Conservation (phyloP, 2,329 filamentous ascomycete genomes). For the Colletotrichum sansevieriae region DNA sequence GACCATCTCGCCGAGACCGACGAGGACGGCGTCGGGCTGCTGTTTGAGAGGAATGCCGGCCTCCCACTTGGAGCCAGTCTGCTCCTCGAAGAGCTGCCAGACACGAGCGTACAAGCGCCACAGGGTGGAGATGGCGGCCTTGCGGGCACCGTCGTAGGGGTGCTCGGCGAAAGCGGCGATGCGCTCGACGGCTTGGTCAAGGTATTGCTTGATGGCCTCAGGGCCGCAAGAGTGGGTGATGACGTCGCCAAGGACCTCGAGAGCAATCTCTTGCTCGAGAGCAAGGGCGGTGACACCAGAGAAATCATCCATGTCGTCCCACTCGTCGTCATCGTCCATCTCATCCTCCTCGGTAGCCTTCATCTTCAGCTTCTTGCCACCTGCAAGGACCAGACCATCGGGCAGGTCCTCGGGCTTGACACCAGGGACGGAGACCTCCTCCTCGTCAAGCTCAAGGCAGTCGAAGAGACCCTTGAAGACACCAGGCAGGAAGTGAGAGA, state of each 20-base stretch:
- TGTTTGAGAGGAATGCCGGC: conserved; percentile 87
- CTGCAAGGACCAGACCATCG: conserved; percentile 81
- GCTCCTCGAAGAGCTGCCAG: conserved; percentile 87
- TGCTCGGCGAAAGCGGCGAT: conserved; percentile 87
- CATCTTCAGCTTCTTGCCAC: conserved; percentile 88
- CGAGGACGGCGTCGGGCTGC: conserved; percentile 81
- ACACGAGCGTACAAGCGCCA: conserved; percentile 95
- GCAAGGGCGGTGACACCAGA: conserved; percentile 89
- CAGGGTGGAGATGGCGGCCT: conserved; percentile 89
- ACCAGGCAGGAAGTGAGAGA: conserved; percentile 81
- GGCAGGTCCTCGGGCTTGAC: conserved; percentile 61
- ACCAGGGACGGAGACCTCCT: conserved; percentile 85
- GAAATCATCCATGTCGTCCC: conserved; percentile 87
- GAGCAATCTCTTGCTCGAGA: conserved; percentile 96
- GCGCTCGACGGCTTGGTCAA: conserved; percentile 88
- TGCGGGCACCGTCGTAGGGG: conserved; percentile 92
- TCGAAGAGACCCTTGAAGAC: conserved; percentile 86
- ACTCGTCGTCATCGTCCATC: conserved; percentile 77
- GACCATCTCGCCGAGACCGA: conserved; percentile 88
- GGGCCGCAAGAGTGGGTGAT: conserved; percentile 86
- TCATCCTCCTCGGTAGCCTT: conserved; percentile 67
- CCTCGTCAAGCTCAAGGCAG: conserved; percentile 88
- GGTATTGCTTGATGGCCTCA: conserved; percentile 80
- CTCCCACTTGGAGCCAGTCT: conserved; percentile 85
- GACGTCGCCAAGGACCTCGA: conserved; percentile 94